Conservation (phyloP, 306 rosid species). For the Cicer chorassanicum region DNA sequence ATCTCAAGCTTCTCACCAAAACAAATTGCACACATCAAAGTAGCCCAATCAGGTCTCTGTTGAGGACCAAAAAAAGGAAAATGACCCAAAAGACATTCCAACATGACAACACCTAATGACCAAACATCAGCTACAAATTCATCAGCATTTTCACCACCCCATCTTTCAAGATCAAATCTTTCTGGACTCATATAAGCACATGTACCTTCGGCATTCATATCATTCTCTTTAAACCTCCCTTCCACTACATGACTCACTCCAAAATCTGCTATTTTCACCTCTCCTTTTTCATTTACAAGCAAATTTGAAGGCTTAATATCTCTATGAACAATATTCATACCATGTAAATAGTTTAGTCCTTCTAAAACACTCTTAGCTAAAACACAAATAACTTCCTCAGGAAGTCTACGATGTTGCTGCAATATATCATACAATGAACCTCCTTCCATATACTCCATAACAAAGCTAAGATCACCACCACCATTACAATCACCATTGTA, state of each 20-base stretch:
- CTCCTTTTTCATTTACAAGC: conserved; percentile 56
- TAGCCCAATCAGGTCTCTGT: conserved; percentile 64
- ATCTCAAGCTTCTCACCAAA: conserved; percentile 59
- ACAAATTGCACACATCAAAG: conserved; percentile 68
- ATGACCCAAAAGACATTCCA: conserved; percentile 61
- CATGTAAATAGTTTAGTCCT: conserved; percentile 63
- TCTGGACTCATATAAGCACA: conserved; percentile 83
- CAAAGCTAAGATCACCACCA: conserved; percentile 45
- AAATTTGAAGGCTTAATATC: conserved; percentile 77
- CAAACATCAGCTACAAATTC: conserved; percentile 71
- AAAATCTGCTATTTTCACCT: conserved; percentile 79
- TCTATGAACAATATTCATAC: conserved; percentile 66
- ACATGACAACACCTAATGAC: conserved; percentile 65
- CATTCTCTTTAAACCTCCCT: conserved; percentile 21
- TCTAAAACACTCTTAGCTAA: conserved; percentile 56
- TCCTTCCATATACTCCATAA: conserved; percentile 71
- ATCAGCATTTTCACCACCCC: conserved; percentile 54
- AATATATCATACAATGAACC: conserved; percentile 66
- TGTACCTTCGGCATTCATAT: conserved; percentile 48
- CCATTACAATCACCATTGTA: conserved; percentile 13
- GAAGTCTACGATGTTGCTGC: conserved; percentile 41
- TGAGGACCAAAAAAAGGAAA: conserved; percentile 59
- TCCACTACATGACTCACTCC: conserved; percentile 61
- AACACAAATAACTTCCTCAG: conserved; percentile 52
- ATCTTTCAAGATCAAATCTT: conserved; percentile 65